A percentile compares a stretch with the other conserved stretches of the same genome.
Conservation (phyloP, 306 rosid genomes). For the Cucumis hystrix region DNA sequence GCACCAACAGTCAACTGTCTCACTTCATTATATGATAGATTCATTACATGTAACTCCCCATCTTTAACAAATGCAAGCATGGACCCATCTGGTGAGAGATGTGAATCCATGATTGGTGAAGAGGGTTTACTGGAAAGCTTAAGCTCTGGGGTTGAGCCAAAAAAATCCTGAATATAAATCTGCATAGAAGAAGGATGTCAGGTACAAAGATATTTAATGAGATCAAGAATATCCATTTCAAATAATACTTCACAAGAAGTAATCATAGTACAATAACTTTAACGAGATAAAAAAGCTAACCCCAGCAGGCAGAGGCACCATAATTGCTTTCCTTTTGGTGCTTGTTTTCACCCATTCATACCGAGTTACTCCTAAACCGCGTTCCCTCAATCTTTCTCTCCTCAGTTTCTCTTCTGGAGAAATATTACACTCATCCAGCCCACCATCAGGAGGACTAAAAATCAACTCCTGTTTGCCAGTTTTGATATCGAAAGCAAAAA, state of each 20-base stretch:
- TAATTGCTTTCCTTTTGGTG: constrained; percentile 43
- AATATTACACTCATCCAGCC: constrained; percentile 78
- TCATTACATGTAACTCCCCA: constrained; percentile 62
- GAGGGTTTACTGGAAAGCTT: constrained; percentile 46
- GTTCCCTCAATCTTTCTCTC: constrained; percentile 94
- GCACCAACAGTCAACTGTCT: constrained; percentile 77
- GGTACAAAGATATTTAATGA: constrained; percentile 11
- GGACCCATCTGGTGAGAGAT: constrained; percentile 77
- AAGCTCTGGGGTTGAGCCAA: constrained; percentile 48
- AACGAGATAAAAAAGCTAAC: constrained; percentile 33
- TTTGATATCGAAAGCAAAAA: constrained; percentile 51
- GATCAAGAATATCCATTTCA: not conserved
- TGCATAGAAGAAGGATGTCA: constrained; percentile 24
- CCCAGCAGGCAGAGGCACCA: constrained; percentile 98
- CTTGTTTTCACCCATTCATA: constrained; percentile 87
- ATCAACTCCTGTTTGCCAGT: constrained; percentile 43
- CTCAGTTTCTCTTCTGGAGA: constrained; percentile 84
- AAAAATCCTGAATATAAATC: constrained; percentile 74
- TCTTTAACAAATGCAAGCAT: constrained; percentile 69
- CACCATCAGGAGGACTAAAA: constrained; percentile 85
- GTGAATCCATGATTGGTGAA: constrained; percentile 85
- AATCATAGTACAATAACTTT: not conserved
- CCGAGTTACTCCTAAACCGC: constrained; percentile 86
- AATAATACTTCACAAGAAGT: not conserved
- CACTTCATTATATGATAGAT: constrained; percentile 39